Percentiles rank a stretch among this genome's conserved stretches.
Evolutionary conservation across 176 grass and related monocot species (phyloP).

Genomic region (Saccharum spontaneum): DNA sequence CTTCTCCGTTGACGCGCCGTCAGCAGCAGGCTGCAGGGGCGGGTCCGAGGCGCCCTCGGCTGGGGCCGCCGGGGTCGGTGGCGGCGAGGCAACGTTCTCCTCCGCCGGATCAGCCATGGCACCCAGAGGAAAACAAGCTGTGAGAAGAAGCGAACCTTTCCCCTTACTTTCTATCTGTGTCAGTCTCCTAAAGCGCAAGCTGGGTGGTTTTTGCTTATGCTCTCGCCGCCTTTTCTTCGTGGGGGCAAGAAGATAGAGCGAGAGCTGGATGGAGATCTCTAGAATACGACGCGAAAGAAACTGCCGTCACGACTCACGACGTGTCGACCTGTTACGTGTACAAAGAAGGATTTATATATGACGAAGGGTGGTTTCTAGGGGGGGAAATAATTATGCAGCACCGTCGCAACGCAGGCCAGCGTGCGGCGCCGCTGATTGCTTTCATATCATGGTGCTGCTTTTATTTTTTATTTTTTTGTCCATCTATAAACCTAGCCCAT

Average conservation of each 20-base stretch:
- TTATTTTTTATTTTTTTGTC: too few relatives aligned
- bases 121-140: neutral
- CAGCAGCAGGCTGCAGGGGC: constrained; percentile 25
- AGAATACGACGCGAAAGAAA: constrained; percentile 5
- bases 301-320: neutral
- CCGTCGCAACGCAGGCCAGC: too few relatives aligned
- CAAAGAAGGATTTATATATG: neutral
- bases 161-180: neutral
- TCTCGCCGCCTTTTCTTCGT: neutral
- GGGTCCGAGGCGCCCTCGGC: constrained; percentile 22
- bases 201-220: constrained; percentile 7
- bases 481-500: too few relatives aligned
- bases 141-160: neutral
- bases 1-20: constrained; percentile 41
- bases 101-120: constrained; percentile 52
- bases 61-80: constrained; percentile 44
- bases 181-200: neutral
- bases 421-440: too few relatives aligned
- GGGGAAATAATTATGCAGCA: too few relatives aligned
- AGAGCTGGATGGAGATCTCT: constrained; percentile 30
- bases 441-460: too few relatives aligned
- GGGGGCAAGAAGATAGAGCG: neutral
- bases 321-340: neutral
- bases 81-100: constrained; percentile 48
- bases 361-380: too few relatives aligned